These are phyloP conservation scores for Vitis rupestris DNA, from an alignment of 164 flowering plant genomes.

Conservation along the genomic window DNA sequence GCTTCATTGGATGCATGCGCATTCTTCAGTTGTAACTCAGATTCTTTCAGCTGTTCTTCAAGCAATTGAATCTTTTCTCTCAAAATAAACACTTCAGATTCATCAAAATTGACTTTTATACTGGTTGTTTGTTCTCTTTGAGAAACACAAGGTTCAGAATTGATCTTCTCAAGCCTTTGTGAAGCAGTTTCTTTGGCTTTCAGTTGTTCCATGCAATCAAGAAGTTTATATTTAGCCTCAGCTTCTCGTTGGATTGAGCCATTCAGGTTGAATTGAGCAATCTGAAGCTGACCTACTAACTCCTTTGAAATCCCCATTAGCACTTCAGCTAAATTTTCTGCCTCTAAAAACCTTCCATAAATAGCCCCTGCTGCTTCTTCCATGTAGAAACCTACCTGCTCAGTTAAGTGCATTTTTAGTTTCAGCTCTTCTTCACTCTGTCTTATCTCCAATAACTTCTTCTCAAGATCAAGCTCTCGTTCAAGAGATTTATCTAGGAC, in stretches of 20 bases:
- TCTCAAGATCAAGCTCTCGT: conserved; percentile 81
- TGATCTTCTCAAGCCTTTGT: conserved; percentile 31
- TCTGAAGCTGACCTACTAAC: conserved; percentile 50
- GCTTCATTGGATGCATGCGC: conserved; percentile 31
- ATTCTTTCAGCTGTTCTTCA: conserved; percentile 43
- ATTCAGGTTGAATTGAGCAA: conserved; percentile 52
- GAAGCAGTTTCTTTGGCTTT: conserved; percentile 34
- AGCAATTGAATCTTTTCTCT: conserved; percentile 44
- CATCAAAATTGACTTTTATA: conserved; percentile 20
- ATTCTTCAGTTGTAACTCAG: conserved; percentile 31
- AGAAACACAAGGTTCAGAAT: conserved; percentile 10
- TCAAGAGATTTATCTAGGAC: conserved; percentile 88
- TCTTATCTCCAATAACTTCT: conserved; percentile 53
- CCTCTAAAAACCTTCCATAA: conserved; percentile 61
- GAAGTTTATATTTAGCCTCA: conserved; percentile 42
- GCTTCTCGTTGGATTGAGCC: conserved; percentile 53
- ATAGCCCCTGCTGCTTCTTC: conserved; percentile 55
- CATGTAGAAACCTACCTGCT: conserved; percentile 46
- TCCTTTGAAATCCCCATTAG: conserved; percentile 64
- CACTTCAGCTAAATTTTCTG: conserved; percentile 65
- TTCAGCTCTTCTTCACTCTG: conserved; percentile 63
- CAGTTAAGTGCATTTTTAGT: conserved; percentile 43
- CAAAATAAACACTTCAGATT: conserved; percentile 37
- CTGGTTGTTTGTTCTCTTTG: conserved; percentile 8
- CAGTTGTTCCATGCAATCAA: conserved; percentile 31